phyloP scores from a whole-genome alignment of 805 yeast genomes.

The Yamadazyma kitorensis region DNA sequence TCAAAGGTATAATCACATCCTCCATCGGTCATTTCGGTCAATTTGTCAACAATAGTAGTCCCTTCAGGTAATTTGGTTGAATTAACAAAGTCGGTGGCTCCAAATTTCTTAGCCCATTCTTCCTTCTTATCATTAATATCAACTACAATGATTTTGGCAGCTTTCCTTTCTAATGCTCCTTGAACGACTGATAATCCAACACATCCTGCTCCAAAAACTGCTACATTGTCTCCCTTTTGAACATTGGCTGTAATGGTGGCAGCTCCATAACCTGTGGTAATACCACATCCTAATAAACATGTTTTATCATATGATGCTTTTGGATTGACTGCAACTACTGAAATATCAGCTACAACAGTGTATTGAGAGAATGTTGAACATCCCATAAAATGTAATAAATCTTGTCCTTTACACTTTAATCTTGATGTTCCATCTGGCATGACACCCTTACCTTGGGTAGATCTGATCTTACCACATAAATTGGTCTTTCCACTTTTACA shows the following conservation, averaged over 20 bases:
- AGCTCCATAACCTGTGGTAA: slow-evolving; percentile 98
- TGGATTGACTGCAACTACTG: slow-evolving; percentile 88
- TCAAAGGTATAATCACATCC: slow-evolving; percentile 96
- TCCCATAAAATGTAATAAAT: slow-evolving; percentile 93
- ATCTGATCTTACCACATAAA: slow-evolving; percentile 92
- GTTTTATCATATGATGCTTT: slow-evolving; percentile 82
- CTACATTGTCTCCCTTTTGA: slow-evolving; percentile 87
- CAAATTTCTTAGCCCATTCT: slow-evolving; percentile 83
- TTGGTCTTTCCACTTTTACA: slow-evolving; percentile 95
- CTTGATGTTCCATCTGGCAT: slow-evolving; percentile 98
- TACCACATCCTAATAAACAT: slow-evolving; percentile 96
- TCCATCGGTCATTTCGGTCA: slow-evolving; percentile 91
- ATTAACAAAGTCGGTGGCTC: slow-evolving; percentile 94
- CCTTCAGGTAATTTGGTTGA: slow-evolving; percentile 76
- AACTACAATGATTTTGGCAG: slow-evolving; percentile 76
- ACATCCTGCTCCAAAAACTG: slow-evolving; percentile 97
- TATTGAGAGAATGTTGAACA: slow-evolving; percentile 96
- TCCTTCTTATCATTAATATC: slow-evolving; percentile 85
- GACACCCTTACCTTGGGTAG: slow-evolving; percentile 96
- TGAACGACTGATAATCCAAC: slow-evolving; percentile 95
- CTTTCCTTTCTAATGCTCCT: slow-evolving; percentile 85
- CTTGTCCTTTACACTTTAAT: slow-evolving; percentile 83
- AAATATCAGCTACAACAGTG: slow-evolving; percentile 96
- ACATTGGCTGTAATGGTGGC: slow-evolving; percentile 93
- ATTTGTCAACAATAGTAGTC: slow-evolving; percentile 72